Conservation (phyloP, 768 basidiomycete genomes). For the Pleurotus sapidus region DNA sequence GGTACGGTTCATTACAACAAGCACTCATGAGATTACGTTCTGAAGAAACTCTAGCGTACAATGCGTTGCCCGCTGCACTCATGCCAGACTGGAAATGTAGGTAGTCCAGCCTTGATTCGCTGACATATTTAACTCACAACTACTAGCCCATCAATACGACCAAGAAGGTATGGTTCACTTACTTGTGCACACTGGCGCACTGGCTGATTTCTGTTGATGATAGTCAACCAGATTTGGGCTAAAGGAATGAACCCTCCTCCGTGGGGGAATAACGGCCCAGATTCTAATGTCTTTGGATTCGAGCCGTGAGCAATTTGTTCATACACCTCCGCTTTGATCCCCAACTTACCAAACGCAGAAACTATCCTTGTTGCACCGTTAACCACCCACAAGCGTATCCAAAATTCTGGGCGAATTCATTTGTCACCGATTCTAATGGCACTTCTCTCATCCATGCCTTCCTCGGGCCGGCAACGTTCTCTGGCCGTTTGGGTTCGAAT, state of each 20-base stretch:
- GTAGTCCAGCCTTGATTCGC: conserved; percentile 5
- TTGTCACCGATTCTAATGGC: conserved; percentile 27
- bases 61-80: conserved; percentile 36
- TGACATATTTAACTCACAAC: not conserved
- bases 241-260: conserved; percentile 34
- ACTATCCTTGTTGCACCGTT: conserved; percentile 42
- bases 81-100: conserved; percentile 36
- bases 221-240: conserved; percentile 42
- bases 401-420: conserved; percentile 41
- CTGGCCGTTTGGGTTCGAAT: conserved; percentile 27
- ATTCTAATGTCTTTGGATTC: conserved; percentile 40
- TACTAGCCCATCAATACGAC: conserved; percentile 38
- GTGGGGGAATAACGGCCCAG: conserved; percentile 34
- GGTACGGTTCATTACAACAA: conserved; percentile 16
- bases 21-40: not conserved
- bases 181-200: too few species aligned
- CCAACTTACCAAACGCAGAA: conserved; percentile 17
- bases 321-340: not conserved
- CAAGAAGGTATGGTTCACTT: conserved; percentile 30
- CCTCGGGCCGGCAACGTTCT: conserved; percentile 35
- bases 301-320: conserved; percentile 29
- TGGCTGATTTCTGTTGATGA: not conserved
- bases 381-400: conserved; percentile 39
- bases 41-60: conserved; percentile 26
- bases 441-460: conserved; percentile 32